Evolutionary conservation across 2,329 filamentous ascomycete species (phyloP).

Genomic region (Neofusicoccum sp.): DNA sequence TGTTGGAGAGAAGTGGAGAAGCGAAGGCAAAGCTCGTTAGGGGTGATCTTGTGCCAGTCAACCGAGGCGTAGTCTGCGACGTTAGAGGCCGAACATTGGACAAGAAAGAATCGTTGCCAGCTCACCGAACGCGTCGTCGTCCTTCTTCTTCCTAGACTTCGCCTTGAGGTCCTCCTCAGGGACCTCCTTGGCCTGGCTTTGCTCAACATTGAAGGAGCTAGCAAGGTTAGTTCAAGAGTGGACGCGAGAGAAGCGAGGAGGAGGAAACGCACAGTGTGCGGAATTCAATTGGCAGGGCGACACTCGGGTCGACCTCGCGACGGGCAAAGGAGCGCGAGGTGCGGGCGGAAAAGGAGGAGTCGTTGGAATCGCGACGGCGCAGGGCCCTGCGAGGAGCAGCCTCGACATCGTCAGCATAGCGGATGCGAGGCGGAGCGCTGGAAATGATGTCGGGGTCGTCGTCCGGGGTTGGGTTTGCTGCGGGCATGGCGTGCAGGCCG

Average conservation of each 20-base stretch:
- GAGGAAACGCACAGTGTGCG: constrained; percentile 38
- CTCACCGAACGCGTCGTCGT: constrained; percentile 38
- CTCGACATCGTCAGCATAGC: constrained; percentile 40
- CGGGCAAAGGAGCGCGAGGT: constrained; percentile 41
- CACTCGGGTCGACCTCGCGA: constrained; percentile 44
- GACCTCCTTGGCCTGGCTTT: constrained; percentile 32
- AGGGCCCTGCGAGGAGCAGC: constrained; percentile 31
- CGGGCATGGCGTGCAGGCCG: not conserved
- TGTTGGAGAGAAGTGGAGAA: constrained; percentile 58
- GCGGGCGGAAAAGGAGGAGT: constrained; percentile 34
- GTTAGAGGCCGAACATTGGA: constrained; percentile 24
- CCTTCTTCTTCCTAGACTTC: constrained; percentile 35
- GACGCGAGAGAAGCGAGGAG: not conserved
- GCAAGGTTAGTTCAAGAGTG: constrained; percentile 12
- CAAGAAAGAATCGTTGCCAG: constrained; percentile 8
- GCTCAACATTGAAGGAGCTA: constrained; percentile 46
- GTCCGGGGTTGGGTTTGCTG: not conserved
- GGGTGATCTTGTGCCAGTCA: constrained; percentile 67
- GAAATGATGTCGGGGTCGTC: constrained; percentile 7
- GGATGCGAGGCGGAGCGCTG: constrained; percentile 26
- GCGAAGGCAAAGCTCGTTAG: constrained; percentile 61
- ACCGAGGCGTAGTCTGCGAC: constrained; percentile 51
- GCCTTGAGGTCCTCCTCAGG: constrained; percentile 25
- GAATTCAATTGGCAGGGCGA: constrained; percentile 48
- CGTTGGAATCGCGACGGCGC: constrained; percentile 23